phyloP scores from a whole-genome alignment of 345 rosid genomes.

The Boechera divaricarpa region DNA sequence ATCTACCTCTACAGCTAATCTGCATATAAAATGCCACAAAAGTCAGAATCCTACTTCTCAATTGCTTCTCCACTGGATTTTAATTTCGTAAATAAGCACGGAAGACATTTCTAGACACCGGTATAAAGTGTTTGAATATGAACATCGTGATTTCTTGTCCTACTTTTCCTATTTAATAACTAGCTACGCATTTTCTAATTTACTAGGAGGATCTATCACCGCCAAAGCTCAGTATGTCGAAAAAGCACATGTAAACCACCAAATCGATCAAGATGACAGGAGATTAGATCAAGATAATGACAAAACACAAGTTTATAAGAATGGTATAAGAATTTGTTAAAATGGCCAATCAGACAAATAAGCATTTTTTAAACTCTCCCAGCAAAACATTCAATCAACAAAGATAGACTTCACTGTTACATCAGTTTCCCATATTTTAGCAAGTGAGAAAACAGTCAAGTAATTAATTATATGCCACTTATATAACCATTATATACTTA shows the following conservation, averaged over 20 bases:
- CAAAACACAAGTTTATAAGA: slow-evolving; percentile 13
- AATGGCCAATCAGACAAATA: neutral
- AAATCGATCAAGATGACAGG: slow-evolving; percentile 10
- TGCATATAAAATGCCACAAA: neutral
- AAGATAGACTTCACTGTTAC: slow-evolving; percentile 26
- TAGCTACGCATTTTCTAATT: neutral
- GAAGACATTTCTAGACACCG: slow-evolving; percentile 7
- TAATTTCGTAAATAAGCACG: neutral
- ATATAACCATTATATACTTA: neutral
- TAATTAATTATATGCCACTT: neutral
- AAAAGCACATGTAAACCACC: slow-evolving; percentile 19
- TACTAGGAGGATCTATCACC: slow-evolving; percentile 3
- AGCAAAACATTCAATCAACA: slow-evolving; percentile 8
- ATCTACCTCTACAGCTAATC: slow-evolving; percentile 9
- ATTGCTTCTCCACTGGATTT: slow-evolving; percentile 1
- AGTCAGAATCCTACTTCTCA: neutral
- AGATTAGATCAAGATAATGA: neutral
- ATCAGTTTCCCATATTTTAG: neutral
- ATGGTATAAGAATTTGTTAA: neutral
- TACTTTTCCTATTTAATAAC: slow-evolving; percentile 9
- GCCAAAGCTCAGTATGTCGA: slow-evolving; percentile 4
- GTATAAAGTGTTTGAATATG: neutral
- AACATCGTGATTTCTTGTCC: slow-evolving; percentile 4
- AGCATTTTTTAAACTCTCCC: neutral
- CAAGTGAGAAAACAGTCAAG: slow-evolving; percentile 5